A percentile compares a stretch with the other conserved stretches of the same genome.
phyloP scores from a whole-genome alignment of 192 early-diverging fungal genomes.

The Entomortierella parvispora region DNA sequence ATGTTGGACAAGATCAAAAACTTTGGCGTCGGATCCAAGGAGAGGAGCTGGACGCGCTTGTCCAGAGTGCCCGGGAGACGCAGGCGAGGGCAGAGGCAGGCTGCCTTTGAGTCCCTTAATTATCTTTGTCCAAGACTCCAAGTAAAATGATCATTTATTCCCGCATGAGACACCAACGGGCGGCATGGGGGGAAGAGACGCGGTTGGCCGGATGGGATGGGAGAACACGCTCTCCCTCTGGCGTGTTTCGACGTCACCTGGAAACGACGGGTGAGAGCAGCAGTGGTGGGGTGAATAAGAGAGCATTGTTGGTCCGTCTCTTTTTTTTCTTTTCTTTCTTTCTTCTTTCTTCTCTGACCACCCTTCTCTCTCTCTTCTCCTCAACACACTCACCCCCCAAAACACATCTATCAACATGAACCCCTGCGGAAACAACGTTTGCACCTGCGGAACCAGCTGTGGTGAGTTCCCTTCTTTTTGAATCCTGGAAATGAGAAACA shows the following conservation, averaged over 20 bases:
- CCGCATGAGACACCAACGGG: too few species aligned
- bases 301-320: too few species aligned
- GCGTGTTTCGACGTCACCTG: too few species aligned
- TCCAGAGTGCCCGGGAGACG: slow-evolving; percentile 6
- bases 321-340: slow-evolving; percentile 2
- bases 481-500: not conserved
- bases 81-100: too few species aligned
- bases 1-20: slow-evolving; percentile 19
- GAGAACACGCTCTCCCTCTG: too few species aligned
- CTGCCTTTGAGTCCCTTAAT: too few species aligned
- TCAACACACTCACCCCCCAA: slow-evolving; percentile 1
- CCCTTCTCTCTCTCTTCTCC: not conserved
- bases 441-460: slow-evolving; percentile 47
- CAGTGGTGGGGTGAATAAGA: too few species aligned
- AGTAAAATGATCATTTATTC: too few species aligned
- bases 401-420: slow-evolving; percentile 20
- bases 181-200: too few species aligned
- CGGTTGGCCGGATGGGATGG: too few species aligned
- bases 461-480: slow-evolving; percentile 13
- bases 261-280: too few species aligned
- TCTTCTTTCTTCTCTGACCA: slow-evolving; percentile 9
- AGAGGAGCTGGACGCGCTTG: slow-evolving; percentile 20
- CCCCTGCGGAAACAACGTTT: slow-evolving; percentile 52
- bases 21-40: slow-evolving; percentile 24
- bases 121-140: too few species aligned